phyloP scores from a whole-genome alignment of 2,329 filamentous ascomycete genomes.

The Huntiella savannae region DNA sequence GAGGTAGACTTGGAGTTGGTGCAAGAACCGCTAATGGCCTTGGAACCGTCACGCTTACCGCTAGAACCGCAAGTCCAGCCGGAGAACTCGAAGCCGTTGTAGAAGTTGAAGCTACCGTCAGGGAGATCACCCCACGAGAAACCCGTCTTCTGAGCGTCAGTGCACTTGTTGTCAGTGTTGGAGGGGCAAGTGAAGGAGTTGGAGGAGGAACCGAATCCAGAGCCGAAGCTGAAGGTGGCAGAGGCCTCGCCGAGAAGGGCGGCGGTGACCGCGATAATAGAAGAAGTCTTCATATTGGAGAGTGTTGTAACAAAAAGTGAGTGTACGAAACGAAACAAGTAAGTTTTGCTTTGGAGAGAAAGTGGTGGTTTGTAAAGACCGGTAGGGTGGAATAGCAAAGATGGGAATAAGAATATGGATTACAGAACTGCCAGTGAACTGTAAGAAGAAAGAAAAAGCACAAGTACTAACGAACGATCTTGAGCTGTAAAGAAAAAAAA shows the following conservation, averaged over 20 bases:
- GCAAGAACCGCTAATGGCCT: slow-evolving; percentile 42
- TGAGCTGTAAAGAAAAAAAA: slow-evolving; percentile 9
- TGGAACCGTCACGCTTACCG: slow-evolving; percentile 26
- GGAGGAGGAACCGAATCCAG: slow-evolving; percentile 11
- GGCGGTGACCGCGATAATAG: slow-evolving; percentile 28
- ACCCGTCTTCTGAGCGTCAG: slow-evolving; percentile 45
- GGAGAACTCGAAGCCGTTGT: slow-evolving; percentile 54
- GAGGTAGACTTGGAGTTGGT: slow-evolving; percentile 25
- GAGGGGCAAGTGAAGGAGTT: slow-evolving; percentile 42
- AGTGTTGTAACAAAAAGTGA: slow-evolving; percentile 1
- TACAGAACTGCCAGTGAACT: slow-evolving; percentile 13
- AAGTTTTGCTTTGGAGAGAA: slow-evolving; percentile 12
- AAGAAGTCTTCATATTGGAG: slow-evolving; percentile 29
- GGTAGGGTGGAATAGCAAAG: neutral
- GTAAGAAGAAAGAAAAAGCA: slow-evolving; percentile 12
- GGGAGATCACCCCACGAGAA: slow-evolving; percentile 52
- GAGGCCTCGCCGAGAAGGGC: slow-evolving; percentile 30
- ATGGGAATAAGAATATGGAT: slow-evolving; percentile 16
- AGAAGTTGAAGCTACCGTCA: slow-evolving; percentile 41
- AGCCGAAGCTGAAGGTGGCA: slow-evolving; percentile 23
- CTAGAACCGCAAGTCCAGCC: slow-evolving; percentile 48
- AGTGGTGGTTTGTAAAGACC: slow-evolving; percentile 13
- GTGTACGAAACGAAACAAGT: slow-evolving; percentile 8
- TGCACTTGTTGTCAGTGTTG: slow-evolving; percentile 64
- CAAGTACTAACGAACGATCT: slow-evolving; percentile 11